Evolutionary conservation across 192 early-diverging fungal species (phyloP), one percentile per base, ranked within the genome.

Genomic region (Linnemannia exigua): DNA sequence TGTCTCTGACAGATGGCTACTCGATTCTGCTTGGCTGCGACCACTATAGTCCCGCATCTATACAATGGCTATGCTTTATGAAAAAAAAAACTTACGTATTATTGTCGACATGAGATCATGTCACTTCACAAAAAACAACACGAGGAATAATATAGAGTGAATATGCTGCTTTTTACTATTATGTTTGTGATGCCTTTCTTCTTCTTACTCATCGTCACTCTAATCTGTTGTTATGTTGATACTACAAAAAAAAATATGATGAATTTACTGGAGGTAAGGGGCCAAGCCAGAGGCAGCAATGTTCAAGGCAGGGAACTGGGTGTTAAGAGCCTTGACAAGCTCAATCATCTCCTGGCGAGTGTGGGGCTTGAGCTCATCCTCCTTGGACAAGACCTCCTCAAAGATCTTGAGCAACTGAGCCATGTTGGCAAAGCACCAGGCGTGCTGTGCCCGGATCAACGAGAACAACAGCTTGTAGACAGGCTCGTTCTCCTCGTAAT

Each of bases 401-500:
- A 94, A 94, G 54, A 93, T 87, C 47, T 87, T 82, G n/a, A 94
- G 75, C 54, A 94, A 80, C 46, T 87, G 77, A 12, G 90, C 54
- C 75, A 93, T 80, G 77, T 93, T 90, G 75, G 61, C 79, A 47
- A 90, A 80, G 35, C 91, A 79, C 91, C 92, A 90, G 38, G 88
- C 22, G 76, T 93, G 91, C 77, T 91, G 88, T 33, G 67, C 36
- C 37, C 87, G 90, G 79, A 96, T 91, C 75, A 96, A 85, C 16
- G 88, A 78, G 88, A 93, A 94, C 35, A 96, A 38, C 20, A 94
- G 90, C 73, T 95, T 88, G 80, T 94, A 95, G 33, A 96, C 94
- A 28, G 96, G 93, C 74, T 91, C 88, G 74, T 97, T 95, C 79
- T 97, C 96, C 77, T 94, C 90, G 84, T 87, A 95, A 88, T 97